These are phyloP conservation scores for Lactarius trivialis DNA, from an alignment of 768 basidiomycete species.

Conservation along the genomic window DNA sequence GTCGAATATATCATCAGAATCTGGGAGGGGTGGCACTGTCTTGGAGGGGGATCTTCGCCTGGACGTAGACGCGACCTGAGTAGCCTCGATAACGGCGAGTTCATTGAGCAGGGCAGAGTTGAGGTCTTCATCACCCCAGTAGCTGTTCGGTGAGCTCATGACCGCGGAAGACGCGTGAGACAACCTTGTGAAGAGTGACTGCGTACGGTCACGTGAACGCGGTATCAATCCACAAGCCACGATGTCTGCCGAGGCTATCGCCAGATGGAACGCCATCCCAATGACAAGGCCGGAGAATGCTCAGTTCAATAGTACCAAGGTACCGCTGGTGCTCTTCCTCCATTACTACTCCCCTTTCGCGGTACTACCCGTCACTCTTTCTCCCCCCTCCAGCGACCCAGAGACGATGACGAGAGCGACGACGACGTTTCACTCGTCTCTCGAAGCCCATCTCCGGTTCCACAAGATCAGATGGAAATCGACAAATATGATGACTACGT, in stretches of 20 bases:
- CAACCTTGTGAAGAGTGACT: neutral
- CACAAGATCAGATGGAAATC: constrained; percentile 43
- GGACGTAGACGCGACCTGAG: constrained; percentile 32
- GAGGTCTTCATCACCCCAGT: constrained; percentile 53
- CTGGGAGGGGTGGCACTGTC: constrained; percentile 29
- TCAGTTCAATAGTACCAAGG: constrained; percentile 14
- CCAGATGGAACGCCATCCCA: constrained; percentile 70
- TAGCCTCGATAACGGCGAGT: constrained; percentile 67
- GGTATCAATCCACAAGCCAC: neutral
- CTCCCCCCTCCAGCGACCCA: constrained; percentile 56
- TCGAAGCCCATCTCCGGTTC: constrained; percentile 64
- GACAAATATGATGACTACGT: constrained; percentile 65
- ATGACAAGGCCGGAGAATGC: constrained; percentile 32
- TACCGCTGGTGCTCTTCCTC: constrained; percentile 45
- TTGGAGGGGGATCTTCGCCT: constrained; percentile 23
- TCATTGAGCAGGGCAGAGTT: constrained; percentile 53
- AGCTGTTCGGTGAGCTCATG: constrained; percentile 71
- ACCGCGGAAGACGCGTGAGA: constrained; percentile 1
- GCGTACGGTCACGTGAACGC: constrained; percentile 16
- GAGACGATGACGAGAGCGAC: constrained; percentile 44
- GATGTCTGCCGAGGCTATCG: constrained; percentile 62
- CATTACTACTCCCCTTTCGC: constrained; percentile 23
- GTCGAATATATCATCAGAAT: constrained; percentile 34
- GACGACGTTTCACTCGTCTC: constrained; percentile 71
- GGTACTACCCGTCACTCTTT: constrained; percentile 32